Evolutionary conservation across 164 flowering plant genomes (phyloP).

Genomic region (Hamamelis virginiana): DNA sequence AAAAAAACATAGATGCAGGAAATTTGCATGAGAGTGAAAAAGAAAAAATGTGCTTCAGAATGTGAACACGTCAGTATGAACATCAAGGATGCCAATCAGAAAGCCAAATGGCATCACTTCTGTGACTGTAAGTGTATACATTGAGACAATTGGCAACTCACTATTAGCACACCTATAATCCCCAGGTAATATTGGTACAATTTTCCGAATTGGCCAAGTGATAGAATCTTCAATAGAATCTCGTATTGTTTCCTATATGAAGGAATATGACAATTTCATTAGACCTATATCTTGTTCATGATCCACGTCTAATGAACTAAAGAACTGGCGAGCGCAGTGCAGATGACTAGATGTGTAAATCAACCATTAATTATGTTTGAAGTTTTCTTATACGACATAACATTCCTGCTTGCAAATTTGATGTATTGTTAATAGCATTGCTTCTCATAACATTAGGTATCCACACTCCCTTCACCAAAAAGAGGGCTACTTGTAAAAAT

Average conservation of each 20-base stretch:
- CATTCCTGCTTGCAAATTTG: no score
- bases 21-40: neutral
- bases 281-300: neutral
- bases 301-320: neutral
- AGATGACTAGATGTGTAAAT: no score
- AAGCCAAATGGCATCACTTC: no score
- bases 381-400: no score
- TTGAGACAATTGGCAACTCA: neutral
- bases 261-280: neutral
- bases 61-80: no score
- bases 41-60: no score
- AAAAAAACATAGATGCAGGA: neutral
- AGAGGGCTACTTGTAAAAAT: neutral
- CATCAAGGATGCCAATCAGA: no score
- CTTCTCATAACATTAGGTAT: neutral
- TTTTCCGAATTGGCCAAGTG: conserved; percentile 92
- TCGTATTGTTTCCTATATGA: conserved; percentile 67
- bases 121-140: no score
- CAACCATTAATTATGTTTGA: no score
- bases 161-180: conserved; percentile 73
- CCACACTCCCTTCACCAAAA: neutral
- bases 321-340: no score
- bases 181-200: conserved; percentile 88
- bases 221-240: conserved; percentile 95
- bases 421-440: neutral